Base-by-base conservation (phyloP, 352 stramenopile species). In the Globisporangium cystogenes region DNA sequence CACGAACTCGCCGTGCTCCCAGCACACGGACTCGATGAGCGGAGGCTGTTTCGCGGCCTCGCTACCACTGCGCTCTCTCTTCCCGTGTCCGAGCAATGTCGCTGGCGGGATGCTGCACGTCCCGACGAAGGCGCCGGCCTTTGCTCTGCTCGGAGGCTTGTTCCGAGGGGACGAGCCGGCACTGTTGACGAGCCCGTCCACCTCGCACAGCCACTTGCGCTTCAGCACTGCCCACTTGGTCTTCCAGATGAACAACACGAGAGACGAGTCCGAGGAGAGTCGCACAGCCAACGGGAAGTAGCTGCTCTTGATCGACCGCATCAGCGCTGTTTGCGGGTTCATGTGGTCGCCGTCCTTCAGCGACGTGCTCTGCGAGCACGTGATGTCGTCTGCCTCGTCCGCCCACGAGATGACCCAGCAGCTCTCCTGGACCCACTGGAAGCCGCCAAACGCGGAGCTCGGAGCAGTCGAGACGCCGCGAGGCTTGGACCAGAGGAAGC, bases 331-430 rank as follows among this genome's bases (percentile, higher is more conserved):
- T 51, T 89, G 76, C 12, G 79, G 77, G 60, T 87, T 87, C 77
- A 94, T 88, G 50, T 94, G 86, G 64, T 92, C 81, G 6, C 76
- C 78, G 37, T 87, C 74, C 40, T 83, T 88, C 26, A 90, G 62
- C 11, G 76, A 92, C 10, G 76, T 90, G 47, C 76, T 92, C 42
- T 94, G 80, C 0, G 82, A 92, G 33, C 83, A 94, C 15, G 81
- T 92, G 44, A 94, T 90, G 49, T 94, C 83, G 8, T 87, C 65
- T 1, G 81, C 66, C n/a, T 92, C 76, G 48, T 88, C 76, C 0
- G 83, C 81, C 83, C 83, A 94, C 45, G 83, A 92, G 15, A 94
- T 72, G 4, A 94, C 74, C 83, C 83, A 94, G 35, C 78, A 89
- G 36, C 68, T 89, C n/a, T 88, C 67, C 55, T 89, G 76, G 2